These are phyloP conservation scores for Pelargonium fulgidum DNA, from an alignment of 441 rosid genomes.

Conservation along the genomic window DNA sequence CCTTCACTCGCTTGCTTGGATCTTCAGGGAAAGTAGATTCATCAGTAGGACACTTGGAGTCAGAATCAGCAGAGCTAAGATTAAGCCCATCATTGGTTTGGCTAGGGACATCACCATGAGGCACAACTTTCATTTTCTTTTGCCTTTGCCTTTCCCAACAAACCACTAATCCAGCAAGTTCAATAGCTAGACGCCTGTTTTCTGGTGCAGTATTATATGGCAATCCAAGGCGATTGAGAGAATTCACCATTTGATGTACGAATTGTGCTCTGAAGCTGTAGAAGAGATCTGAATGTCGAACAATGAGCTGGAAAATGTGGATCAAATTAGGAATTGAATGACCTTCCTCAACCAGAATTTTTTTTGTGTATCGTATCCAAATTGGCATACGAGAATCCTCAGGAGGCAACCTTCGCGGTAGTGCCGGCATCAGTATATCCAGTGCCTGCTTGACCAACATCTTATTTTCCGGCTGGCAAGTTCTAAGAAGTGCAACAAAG, in stretches of 20 bases:
- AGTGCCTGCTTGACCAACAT: conserved; percentile 97
- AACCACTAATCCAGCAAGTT: conserved; percentile 98
- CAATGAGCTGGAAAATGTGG: conserved; percentile 97
- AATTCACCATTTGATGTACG: conserved; percentile 99
- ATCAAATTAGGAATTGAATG: conserved; percentile 92
- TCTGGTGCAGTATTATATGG: conserved; percentile 88
- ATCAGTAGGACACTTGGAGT: conserved; percentile 60
- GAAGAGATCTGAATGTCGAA: conserved; percentile 90
- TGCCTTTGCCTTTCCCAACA: conserved; percentile 98
- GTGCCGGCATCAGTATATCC: conserved; percentile 96
- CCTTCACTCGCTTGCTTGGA: conserved; percentile 72
- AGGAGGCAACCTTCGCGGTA: conserved; percentile 86
- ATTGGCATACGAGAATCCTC: conserved; percentile 98
- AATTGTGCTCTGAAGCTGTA: conserved; percentile 97
- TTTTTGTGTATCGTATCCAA: conserved; percentile 97
- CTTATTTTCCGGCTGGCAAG: conserved; percentile 96
- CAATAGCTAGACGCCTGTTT: conserved; percentile 95
- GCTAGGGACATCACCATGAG: conserved; percentile 40
- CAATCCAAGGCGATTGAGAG: conserved; percentile 96
- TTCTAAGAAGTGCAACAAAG: conserved; percentile 96
- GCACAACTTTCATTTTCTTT: conserved; percentile 64
- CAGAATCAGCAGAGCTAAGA: conserved; percentile 41
- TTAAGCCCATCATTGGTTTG: conserved; percentile 53
- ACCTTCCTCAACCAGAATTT: conserved; percentile 95
- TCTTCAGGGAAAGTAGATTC: conserved; percentile 74